Evolutionary conservation across 306 rosid species (phyloP), one percentile per base, ranked within the genome.

Genomic region (Casuarina cunninghamiana): DNA sequence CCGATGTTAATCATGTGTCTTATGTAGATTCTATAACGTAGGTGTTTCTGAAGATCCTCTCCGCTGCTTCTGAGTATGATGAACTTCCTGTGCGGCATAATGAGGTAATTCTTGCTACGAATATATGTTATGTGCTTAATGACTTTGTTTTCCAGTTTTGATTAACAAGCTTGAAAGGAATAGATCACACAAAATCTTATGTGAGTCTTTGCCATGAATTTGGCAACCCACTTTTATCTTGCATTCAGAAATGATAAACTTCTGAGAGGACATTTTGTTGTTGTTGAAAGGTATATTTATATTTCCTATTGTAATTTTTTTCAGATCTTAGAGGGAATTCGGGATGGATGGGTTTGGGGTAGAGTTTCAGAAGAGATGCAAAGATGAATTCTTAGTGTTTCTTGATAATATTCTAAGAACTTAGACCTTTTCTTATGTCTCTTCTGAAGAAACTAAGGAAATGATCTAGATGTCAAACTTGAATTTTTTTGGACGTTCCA

Each of bases 61-160:
- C 98, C 19, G 98, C 95, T 57, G 98, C 98, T 66, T 87, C 90
- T 39, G 98, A 94, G 88, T 94, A 89, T 79, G 82, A 90, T 86
- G 98, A 92, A 78, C 97, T 94, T 75, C 98, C 97, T 69, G 97
- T 94, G 80, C 97, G 97, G 78, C 98, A 92, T 72, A 94, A 92
- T 69, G 97, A 94, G 98, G 98, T 94, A 82, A 19, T 57, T 76
- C 71, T 70, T 57, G 53, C 60, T 74, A 72, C 13, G 63, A 46
- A 15, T 38, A 13, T 17, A 12, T 73, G 42, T 2, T 44, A 71
- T 44, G 72, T 38, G 66, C 19, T 44, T 67, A 46, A 11, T 43
- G 49, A 26, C 6, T 16, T 32, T 57, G 65, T 2, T 45, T 66
- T 66, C 7, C 17, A 63, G 8, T 16, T n/a, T 6, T 39, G 35